Evolutionary conservation across 352 stramenopile species (phyloP).

Genomic region (Phytophthora brassicae): DNA sequence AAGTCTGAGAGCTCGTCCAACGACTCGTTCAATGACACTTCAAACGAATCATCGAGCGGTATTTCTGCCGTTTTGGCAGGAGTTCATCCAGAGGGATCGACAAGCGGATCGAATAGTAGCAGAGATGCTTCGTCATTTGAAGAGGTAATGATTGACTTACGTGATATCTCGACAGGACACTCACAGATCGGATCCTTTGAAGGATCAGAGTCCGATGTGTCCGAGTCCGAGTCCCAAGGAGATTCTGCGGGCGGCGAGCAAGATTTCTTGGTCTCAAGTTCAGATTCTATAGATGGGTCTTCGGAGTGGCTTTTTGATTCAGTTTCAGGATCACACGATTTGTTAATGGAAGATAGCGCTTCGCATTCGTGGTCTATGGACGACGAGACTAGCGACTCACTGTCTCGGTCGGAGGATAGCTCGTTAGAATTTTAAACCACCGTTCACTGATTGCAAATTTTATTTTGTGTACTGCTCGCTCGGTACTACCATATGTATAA

Average conservation of each 20-base stretch:
- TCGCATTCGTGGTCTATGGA: conserved; percentile 2
- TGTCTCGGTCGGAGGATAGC: conserved; percentile 13
- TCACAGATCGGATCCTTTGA: conserved; percentile 4
- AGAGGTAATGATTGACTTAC: not conserved
- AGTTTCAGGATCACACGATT: not conserved
- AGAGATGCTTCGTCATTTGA: conserved; percentile 1
- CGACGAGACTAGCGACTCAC: conserved; percentile 4
- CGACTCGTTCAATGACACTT: not conserved
- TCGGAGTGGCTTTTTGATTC: conserved; percentile 10
- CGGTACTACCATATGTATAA: too few species aligned
- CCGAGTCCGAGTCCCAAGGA: conserved; percentile 6
- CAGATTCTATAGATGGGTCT: conserved; percentile 7
- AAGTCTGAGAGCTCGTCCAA: not conserved
- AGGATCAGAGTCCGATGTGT: not conserved
- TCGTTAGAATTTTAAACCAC: conserved; percentile 15
- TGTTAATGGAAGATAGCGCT: conserved; percentile 1
- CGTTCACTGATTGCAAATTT: not conserved
- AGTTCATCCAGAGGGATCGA: not conserved
- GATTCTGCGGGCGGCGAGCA: not conserved
- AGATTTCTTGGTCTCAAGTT: not conserved
- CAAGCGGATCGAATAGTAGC: not conserved
- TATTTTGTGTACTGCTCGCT: not conserved
- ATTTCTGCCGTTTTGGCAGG: not conserved
- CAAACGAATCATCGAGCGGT: not conserved
- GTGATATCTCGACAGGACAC: conserved; percentile 4